Evolutionary conservation across 129 eudicot genomes (phyloP).

Genomic region (Flaveria bidentis): DNA sequence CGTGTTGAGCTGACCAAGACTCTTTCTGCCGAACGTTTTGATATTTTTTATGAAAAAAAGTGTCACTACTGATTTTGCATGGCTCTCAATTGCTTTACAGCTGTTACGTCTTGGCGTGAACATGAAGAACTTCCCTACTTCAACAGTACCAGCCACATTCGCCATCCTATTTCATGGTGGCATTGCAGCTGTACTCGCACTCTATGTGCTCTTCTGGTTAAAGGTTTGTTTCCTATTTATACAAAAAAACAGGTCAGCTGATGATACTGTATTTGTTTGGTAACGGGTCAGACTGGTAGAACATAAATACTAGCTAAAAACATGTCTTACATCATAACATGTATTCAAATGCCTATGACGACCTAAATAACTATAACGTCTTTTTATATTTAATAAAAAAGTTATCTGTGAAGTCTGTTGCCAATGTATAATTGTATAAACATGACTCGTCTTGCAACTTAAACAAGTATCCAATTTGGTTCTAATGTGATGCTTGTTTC

Average conservation of each 20-base stretch:
- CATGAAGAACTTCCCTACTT: conserved; percentile 76
- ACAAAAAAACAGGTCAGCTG: neutral
- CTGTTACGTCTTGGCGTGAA: conserved; percentile 67
- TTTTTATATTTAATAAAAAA: too few relatives aligned
- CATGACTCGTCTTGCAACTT: neutral
- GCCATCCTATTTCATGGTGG: conserved; percentile 76
- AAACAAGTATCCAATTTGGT: neutral
- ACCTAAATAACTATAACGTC: too few relatives aligned
- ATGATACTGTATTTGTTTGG: neutral
- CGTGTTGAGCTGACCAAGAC: neutral
- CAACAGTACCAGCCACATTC: conserved; percentile 61
- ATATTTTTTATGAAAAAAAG: neutral
- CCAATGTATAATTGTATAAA: neutral
- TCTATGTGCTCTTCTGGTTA: conserved; percentile 79
- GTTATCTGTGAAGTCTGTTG: neutral
- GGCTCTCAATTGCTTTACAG: conserved; percentile 33
- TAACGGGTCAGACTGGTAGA: neutral
- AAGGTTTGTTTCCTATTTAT: conserved; percentile 51
- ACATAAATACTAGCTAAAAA: neutral
- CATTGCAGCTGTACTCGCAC: conserved; percentile 75
- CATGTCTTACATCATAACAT: neutral
- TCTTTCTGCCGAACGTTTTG: neutral
- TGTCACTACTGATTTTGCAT: neutral
- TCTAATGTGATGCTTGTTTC: neutral
- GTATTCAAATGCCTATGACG: too few relatives aligned